Conservation (phyloP, 192 early-diverging fungal species). For the Umbelopsis vinacea region DNA sequence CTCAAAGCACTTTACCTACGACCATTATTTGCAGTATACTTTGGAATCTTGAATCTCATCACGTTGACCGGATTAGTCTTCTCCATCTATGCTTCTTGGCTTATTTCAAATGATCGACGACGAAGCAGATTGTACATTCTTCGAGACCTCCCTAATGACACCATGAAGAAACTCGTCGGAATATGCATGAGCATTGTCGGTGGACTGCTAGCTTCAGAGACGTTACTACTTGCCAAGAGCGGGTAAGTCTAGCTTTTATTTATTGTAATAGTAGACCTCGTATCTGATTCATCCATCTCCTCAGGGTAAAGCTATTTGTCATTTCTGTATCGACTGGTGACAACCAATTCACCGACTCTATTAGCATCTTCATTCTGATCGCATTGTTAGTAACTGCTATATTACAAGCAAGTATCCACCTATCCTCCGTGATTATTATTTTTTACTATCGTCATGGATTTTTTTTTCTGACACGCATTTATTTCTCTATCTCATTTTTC, state of each 20-base stretch:
- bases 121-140: slow-evolving; percentile 36
- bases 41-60: slow-evolving; percentile 51
- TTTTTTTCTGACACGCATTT: too few species aligned
- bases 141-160: slow-evolving; percentile 30
- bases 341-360: slow-evolving; percentile 59
- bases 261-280: neutral
- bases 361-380: slow-evolving; percentile 57
- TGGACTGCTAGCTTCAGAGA: slow-evolving; percentile 61
- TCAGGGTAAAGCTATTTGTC: slow-evolving; percentile 48
- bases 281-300: neutral
- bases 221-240: slow-evolving; percentile 60
- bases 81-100: slow-evolving; percentile 52
- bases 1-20: slow-evolving; percentile 52
- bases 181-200: slow-evolving; percentile 61
- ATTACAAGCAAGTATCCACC: slow-evolving; percentile 45
- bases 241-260: slow-evolving; percentile 40
- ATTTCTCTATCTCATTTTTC: too few species aligned
- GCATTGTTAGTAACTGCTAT: slow-evolving; percentile 55
- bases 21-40: slow-evolving; percentile 57
- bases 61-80: slow-evolving; percentile 43
- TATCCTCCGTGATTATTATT: too few species aligned
- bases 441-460: too few species aligned
- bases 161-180: slow-evolving; percentile 54
- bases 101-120: slow-evolving; percentile 37
- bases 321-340: slow-evolving; percentile 39